Conservation (phyloP, 495 filamentous ascomycete species). For the Pseudoneurospora amorphoporcata region DNA sequence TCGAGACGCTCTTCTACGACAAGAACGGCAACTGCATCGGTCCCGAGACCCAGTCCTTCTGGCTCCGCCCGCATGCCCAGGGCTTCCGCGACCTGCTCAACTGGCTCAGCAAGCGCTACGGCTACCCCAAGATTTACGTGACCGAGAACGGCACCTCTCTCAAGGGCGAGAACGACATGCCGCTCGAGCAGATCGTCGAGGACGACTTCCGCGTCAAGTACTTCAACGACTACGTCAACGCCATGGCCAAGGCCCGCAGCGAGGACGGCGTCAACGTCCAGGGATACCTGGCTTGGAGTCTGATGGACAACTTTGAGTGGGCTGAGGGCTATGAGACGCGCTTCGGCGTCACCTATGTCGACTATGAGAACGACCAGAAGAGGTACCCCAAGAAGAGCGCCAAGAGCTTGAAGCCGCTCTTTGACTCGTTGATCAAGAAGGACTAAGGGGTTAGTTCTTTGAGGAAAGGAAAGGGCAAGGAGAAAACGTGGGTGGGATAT, state of each 20-base stretch:
- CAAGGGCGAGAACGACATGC: slow-evolving; percentile 68
- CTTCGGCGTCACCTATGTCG: slow-evolving; percentile 69
- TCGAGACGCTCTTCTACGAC: slow-evolving; percentile 56
- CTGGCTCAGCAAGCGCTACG: slow-evolving; percentile 71
- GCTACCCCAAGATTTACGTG: slow-evolving; percentile 63
- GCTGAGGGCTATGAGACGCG: slow-evolving; percentile 78
- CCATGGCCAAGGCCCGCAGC: slow-evolving; percentile 55
- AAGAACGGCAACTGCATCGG: slow-evolving; percentile 61
- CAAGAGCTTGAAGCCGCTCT: slow-evolving; percentile 51
- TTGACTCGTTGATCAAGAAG: slow-evolving; percentile 47
- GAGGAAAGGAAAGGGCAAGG: not conserved
- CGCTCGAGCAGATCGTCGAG: slow-evolving; percentile 55
- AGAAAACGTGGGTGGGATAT: slow-evolving; percentile 1
- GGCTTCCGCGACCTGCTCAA: slow-evolving; percentile 69
- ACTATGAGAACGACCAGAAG: slow-evolving; percentile 66
- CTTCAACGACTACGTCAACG: slow-evolving; percentile 61
- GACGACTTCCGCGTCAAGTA: slow-evolving; percentile 69
- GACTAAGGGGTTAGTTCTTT: slow-evolving; percentile 6
- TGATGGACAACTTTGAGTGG: slow-evolving; percentile 66
- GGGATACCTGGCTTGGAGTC: slow-evolving; percentile 61
- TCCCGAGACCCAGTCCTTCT: slow-evolving; percentile 64
- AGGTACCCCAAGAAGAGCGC: slow-evolving; percentile 72
- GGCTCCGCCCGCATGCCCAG: slow-evolving; percentile 58
- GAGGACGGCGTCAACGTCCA: slow-evolving; percentile 61
- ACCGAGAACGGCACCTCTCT: slow-evolving; percentile 75